Evolutionary conservation across 1,284 basidiomycete species (phyloP), one percentile per base, ranked within the genome.

Genomic region (Melampsora americana): DNA sequence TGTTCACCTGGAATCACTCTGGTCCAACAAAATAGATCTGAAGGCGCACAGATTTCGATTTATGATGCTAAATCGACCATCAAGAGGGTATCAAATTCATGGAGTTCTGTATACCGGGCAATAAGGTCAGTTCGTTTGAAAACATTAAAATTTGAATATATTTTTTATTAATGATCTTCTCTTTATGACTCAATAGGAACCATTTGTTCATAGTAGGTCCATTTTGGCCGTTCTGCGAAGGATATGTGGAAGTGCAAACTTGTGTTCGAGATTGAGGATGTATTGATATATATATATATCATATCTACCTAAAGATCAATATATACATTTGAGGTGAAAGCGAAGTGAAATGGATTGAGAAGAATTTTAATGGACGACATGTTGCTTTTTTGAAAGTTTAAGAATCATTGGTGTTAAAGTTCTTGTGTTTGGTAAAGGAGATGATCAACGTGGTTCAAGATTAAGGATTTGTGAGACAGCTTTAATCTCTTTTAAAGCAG

Each of bases 1-100:
- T 95, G 98, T 86, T 95, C 93, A 9, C 90, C 95, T n/a, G 89
- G 96, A 28, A 97, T 98, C 84, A 91, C 92, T 26, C 88, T 99
- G 79, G 90, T 95, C 85, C 90, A 90, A 81, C 90, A 96, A 86
- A 98, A 99, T 88, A 87, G 90, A 79, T 87, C 89, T 65, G 95
- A 99, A 86, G 89, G 88, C 79, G 95, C 95, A 4, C 85, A 88
- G 71, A 87, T 98, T 80, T 90, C 88, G 77, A 86, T 98, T 80
- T 98, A 95, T 85, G 95, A 99, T 84, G 96, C 95, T 66, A 90
- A 97, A 85, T 85, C 61, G 83, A 85, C 79, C 77, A 79, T 61
- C 82, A 83, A 78, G 68, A 75, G 44, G 68, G 73, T 66, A 32
- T 68, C 42, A 66, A 75, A 35, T 53, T 75, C 18, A 56, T 75